Percentiles rank a stretch among this genome's conserved stretches.
Evolutionary conservation across 495 filamentous ascomycete genomes (phyloP).

Genomic region (Parachaetomium inaequale): DNA sequence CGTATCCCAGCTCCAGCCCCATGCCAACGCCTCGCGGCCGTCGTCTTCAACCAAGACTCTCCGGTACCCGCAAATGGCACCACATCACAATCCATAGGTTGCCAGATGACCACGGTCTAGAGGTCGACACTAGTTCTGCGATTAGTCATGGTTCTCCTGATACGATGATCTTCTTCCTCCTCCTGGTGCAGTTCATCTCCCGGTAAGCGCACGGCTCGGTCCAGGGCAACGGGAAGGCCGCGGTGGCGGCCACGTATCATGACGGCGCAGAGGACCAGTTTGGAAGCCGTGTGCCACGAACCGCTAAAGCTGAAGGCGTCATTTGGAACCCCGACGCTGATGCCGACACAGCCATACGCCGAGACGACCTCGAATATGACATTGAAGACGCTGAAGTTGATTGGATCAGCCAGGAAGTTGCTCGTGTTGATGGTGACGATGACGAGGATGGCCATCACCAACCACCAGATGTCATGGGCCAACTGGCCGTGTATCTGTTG

Average conservation of each 20-base stretch:
- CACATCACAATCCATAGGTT: not conserved
- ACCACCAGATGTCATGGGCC: slow-evolving; percentile 83
- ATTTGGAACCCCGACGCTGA: slow-evolving; percentile 66
- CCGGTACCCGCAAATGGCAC: not conserved
- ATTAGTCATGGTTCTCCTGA: slow-evolving; percentile 38
- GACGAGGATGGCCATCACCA: slow-evolving; percentile 65
- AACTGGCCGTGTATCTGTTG: slow-evolving; percentile 76
- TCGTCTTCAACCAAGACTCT: not conserved
- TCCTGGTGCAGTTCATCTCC: slow-evolving; percentile 50
- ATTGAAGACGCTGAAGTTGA: slow-evolving; percentile 74
- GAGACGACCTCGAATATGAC: slow-evolving; percentile 81
- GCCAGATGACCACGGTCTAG: not conserved
- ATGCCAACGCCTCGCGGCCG: not conserved
- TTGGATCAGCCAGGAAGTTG: slow-evolving; percentile 62
- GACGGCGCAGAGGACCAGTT: slow-evolving; percentile 72
- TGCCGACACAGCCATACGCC: slow-evolving; percentile 83
- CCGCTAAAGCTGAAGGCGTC: slow-evolving; percentile 70
- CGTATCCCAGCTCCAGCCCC: not conserved
- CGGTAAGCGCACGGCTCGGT: slow-evolving; percentile 72
- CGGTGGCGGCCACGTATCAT: slow-evolving; percentile 77
- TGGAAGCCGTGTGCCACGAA: slow-evolving; percentile 65
- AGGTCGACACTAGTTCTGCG: slow-evolving; percentile 27
- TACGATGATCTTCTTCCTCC: slow-evolving; percentile 42
- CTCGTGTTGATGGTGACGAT: slow-evolving; percentile 70
- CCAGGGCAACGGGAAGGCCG: slow-evolving; percentile 76